A percentile compares a stretch with the other conserved stretches of the same genome.
phyloP scores from a whole-genome alignment of 1,139 yeast species.

The Magnusiomyces paraingens region DNA sequence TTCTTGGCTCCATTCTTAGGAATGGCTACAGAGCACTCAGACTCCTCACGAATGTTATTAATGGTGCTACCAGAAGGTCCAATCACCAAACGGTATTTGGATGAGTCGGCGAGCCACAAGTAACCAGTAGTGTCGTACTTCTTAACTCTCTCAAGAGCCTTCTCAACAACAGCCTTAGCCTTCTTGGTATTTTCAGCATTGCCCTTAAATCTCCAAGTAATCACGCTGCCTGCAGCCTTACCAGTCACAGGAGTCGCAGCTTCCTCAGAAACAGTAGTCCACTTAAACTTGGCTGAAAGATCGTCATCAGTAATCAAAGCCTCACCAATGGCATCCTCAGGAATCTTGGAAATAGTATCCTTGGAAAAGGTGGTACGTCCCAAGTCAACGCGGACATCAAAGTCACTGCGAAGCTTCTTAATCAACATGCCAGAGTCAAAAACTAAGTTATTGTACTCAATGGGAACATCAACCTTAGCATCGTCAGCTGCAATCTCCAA shows the following conservation, averaged over 20 bases:
- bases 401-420: constrained; percentile 49
- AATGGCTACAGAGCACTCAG: constrained; percentile 55
- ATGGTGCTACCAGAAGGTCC: constrained; percentile 75
- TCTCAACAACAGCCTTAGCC: constrained; percentile 32
- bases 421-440: constrained; percentile 64
- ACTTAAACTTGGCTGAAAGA: constrained; percentile 23
- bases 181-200: constrained; percentile 35
- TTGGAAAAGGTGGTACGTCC: constrained; percentile 36
- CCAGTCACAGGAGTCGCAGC: constrained; percentile 6
- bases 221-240: constrained; percentile 31
- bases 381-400: constrained; percentile 56
- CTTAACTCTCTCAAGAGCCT: constrained; percentile 31
- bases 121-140: constrained; percentile 41
- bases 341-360: constrained; percentile 28
- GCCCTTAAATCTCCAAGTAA: constrained; percentile 36
- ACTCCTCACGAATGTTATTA: constrained; percentile 52
- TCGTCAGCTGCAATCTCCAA: constrained; percentile 34
- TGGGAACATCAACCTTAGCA: constrained; percentile 49
- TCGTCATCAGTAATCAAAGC: constrained; percentile 19
- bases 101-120: constrained; percentile 44
- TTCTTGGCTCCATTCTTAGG: constrained; percentile 54
- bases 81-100: constrained; percentile 51
- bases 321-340: constrained; percentile 45
- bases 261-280: constrained; percentile 26
- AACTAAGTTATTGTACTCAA: constrained; percentile 50